phyloP scores from a whole-genome alignment of 208 protist species.

The Acanthamoeba divionensis region DNA sequence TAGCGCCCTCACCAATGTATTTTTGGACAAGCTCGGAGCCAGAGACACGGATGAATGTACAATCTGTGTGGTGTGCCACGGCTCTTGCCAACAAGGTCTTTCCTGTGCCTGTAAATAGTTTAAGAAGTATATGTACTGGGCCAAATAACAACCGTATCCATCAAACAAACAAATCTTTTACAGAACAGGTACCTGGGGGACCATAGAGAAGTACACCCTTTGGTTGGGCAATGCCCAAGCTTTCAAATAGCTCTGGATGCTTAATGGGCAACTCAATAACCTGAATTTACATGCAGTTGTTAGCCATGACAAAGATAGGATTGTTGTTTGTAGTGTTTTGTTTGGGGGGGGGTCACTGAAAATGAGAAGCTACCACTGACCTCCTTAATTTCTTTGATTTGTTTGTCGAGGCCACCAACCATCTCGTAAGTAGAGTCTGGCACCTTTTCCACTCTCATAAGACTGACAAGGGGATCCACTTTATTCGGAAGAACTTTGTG shows the following conservation, averaged over 20 bases:
- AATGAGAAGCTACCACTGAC: conserved; percentile 53
- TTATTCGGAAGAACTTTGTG: conserved; percentile 98
- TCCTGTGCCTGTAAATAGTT: conserved; percentile 73
- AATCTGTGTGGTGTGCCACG: conserved; percentile 98
- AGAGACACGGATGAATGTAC: conserved; percentile 97
- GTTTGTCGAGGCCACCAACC: conserved; percentile 98
- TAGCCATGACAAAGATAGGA: no score
- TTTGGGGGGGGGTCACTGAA: not conserved
- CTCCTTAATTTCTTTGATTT: conserved; percentile 98
- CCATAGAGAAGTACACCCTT: conserved; percentile 98
- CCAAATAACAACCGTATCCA: conserved; percentile 20
- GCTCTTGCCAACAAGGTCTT: conserved; percentile 97
- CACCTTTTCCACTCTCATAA: conserved; percentile 99
- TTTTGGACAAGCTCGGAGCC: conserved; percentile 99
- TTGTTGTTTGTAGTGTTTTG: no score
- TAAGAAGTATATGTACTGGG: conserved; percentile 19
- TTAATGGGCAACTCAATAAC: conserved; percentile 97
- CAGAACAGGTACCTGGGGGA: conserved; percentile 89
- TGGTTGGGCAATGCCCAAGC: conserved; percentile 98
- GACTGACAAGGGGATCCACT: conserved; percentile 96
- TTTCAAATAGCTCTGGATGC: conserved; percentile 99
- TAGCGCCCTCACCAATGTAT: conserved; percentile 99
- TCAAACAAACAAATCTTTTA: not conserved
- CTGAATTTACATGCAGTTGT: no score
- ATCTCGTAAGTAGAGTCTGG: conserved; percentile 99